phyloP scores from a whole-genome alignment of 148 eudicot genomes.

The Salicornia ramosissima region DNA sequence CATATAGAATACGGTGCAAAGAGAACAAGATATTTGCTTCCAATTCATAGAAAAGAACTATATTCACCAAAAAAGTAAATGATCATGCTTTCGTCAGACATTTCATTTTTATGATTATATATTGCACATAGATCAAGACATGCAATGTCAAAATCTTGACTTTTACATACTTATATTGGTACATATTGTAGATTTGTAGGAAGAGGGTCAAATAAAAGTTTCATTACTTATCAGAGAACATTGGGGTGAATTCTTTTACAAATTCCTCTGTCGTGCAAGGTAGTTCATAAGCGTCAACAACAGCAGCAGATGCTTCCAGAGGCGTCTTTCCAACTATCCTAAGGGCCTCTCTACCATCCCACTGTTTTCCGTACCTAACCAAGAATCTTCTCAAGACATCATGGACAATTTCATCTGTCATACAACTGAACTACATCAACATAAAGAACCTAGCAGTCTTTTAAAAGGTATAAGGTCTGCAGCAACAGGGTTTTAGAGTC shows the following conservation, averaged over 20 bases:
- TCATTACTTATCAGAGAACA: constrained; percentile 60
- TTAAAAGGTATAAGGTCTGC: constrained; percentile 8
- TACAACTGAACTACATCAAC: constrained; percentile 22
- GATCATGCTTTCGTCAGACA: background rate
- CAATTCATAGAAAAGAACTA: background rate
- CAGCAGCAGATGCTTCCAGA: constrained; percentile 63
- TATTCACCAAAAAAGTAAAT: background rate
- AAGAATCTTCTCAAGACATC: constrained; percentile 56
- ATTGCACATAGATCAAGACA: constrained; percentile 5
- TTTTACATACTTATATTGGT: background rate
- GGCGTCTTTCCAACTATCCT: constrained; percentile 69
- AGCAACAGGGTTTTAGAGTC: background rate
- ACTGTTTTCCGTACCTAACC: constrained; percentile 73
- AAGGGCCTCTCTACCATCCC: constrained; percentile 71
- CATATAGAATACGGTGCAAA: background rate
- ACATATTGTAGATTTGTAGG: constrained; percentile 16
- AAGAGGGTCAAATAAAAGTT: constrained; percentile 11
- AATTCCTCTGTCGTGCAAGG: constrained; percentile 64
- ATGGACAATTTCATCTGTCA: constrained; percentile 70
- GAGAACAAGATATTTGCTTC: background rate
- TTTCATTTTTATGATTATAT: background rate
- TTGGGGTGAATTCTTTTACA: constrained; percentile 50
- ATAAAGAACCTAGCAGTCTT: background rate
- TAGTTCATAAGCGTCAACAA: constrained; percentile 76
- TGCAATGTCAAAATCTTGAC: background rate